A percentile compares a stretch with the other conserved stretches of the same genome.
These are phyloP conservation scores for Rhodomyrtus psidioides DNA, from an alignment of 441 rosid species.

Conservation along the genomic window DNA sequence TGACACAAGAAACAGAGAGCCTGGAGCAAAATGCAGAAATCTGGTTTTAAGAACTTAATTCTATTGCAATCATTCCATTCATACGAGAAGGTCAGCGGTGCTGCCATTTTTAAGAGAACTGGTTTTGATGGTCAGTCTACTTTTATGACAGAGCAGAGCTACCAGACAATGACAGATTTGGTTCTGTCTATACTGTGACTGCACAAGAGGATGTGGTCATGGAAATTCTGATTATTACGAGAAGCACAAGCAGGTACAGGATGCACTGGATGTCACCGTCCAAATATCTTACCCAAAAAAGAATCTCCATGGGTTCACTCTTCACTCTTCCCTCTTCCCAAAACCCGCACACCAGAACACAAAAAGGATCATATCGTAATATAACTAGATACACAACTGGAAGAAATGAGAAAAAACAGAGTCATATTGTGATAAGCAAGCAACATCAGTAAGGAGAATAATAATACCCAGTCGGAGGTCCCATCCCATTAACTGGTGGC, in stretches of 20 bases:
- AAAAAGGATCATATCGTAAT: background rate
- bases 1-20: background rate
- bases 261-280: background rate
- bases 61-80: background rate
- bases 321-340: background rate
- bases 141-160: background rate
- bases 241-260: background rate
- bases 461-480: slow-evolving; percentile 70
- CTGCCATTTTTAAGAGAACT: background rate
- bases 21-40: background rate
- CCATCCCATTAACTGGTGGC: slow-evolving; percentile 81
- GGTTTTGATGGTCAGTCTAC: background rate
- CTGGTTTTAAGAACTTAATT: background rate
- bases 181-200: background rate
- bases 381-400: background rate
- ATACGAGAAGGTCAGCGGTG: background rate
- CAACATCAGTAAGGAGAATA: slow-evolving; percentile 51
- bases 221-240: background rate
- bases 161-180: background rate
- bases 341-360: background rate
- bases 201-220: background rate
- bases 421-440: slow-evolving; percentile 1
- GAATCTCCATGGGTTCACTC: background rate
- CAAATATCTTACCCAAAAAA: background rate
- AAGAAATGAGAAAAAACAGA: background rate